Evolutionary conservation across 768 basidiomycete genomes (phyloP).

Genomic region (Suillus alpinus): DNA sequence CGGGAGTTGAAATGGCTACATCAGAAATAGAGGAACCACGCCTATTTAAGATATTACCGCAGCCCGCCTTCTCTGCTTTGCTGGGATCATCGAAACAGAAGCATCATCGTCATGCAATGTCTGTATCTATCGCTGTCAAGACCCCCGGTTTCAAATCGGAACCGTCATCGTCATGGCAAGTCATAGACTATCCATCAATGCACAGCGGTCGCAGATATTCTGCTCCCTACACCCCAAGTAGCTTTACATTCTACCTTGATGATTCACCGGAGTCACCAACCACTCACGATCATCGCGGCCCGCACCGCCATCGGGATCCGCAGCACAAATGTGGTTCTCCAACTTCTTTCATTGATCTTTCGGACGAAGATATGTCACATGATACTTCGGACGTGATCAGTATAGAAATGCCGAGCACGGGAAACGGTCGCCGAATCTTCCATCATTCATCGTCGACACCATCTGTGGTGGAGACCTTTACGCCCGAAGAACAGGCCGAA

Average conservation of each 20-base stretch:
- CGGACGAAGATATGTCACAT: slow-evolving; percentile 52
- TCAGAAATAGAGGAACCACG: slow-evolving; percentile 26
- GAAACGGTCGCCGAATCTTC: slow-evolving; percentile 19
- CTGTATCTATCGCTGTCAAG: slow-evolving; percentile 25
- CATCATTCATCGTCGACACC: slow-evolving; percentile 39
- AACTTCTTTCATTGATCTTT: slow-evolving; percentile 60
- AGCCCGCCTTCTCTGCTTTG: slow-evolving; percentile 25
- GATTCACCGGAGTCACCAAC: slow-evolving; percentile 6
- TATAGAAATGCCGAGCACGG: slow-evolving; percentile 29
- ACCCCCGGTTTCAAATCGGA: slow-evolving; percentile 19
- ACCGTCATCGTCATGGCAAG: slow-evolving; percentile 32
- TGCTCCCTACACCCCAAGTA: slow-evolving; percentile 49
- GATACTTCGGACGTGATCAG: slow-evolving; percentile 28
- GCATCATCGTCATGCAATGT: slow-evolving; percentile 30
- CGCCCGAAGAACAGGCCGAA: slow-evolving; percentile 54
- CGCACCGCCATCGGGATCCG: slow-evolving; percentile 13
- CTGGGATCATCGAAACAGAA: slow-evolving; percentile 26
- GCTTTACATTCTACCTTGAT: slow-evolving; percentile 31
- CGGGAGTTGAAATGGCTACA: slow-evolving; percentile 39
- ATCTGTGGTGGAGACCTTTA: slow-evolving; percentile 47
- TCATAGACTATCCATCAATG: slow-evolving; percentile 27
- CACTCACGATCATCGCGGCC: slow-evolving; percentile 4
- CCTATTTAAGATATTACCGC: slow-evolving; percentile 18
- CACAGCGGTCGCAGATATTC: slow-evolving; percentile 49
- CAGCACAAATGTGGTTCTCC: slow-evolving; percentile 25